Conservation (phyloP, 208 protist genomes). For the Trypanosoma rangeli region DNA sequence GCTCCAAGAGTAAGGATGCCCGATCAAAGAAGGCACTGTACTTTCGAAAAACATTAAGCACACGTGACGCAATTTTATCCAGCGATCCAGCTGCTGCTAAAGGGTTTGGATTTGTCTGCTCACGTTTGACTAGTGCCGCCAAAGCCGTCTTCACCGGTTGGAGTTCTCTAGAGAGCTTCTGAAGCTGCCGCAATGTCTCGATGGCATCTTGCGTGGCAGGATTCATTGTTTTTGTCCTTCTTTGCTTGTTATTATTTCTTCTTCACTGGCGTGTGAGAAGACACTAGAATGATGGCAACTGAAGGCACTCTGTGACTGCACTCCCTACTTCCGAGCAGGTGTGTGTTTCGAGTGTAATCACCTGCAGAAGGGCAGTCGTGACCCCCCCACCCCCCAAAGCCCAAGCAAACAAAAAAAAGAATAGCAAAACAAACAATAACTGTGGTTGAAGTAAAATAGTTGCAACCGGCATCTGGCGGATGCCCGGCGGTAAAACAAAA, state of each 20-base stretch:
- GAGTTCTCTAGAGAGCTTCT: slow-evolving; percentile 80
- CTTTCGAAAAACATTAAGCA: slow-evolving; percentile 49
- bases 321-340: not conserved
- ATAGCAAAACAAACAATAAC: not conserved
- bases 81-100: slow-evolving; percentile 61
- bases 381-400: not conserved
- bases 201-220: slow-evolving; percentile 43
- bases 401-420: not conserved
- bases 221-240: slow-evolving; percentile 30
- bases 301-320: not conserved
- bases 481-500: not conserved
- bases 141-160: slow-evolving; percentile 75
- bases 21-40: slow-evolving; percentile 47
- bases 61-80: slow-evolving; percentile 60
- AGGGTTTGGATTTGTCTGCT: slow-evolving; percentile 46
- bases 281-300: not conserved
- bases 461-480: not conserved
- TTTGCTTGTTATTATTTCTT: slow-evolving; percentile 5
- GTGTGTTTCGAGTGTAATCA: not conserved
- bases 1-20: slow-evolving; percentile 33
- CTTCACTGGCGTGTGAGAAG: not conserved
- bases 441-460: not conserved
- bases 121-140: slow-evolving; percentile 58
- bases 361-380: not conserved
- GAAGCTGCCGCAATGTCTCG: slow-evolving; percentile 66